phyloP scores from a whole-genome alignment of 352 stramenopile species.

The Peronospora farinosa region DNA sequence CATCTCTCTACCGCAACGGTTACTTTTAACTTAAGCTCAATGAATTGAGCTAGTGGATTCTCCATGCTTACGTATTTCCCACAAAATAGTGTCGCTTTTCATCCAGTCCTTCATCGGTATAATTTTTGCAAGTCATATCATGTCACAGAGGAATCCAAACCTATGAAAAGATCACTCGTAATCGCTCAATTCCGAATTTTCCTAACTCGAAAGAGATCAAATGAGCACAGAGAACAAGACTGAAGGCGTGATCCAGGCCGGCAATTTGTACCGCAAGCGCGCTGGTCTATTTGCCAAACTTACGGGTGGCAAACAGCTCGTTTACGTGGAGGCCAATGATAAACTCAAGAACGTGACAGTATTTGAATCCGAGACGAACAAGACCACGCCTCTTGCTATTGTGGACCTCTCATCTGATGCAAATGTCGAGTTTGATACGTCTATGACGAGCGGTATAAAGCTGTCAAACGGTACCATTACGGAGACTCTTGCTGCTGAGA shows the following conservation, averaged over 20 bases:
- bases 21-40: too few relatives aligned
- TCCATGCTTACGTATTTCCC: too few relatives aligned
- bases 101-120: too few relatives aligned
- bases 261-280: slow-evolving; percentile 26
- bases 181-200: background rate
- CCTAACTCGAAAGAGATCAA: background rate
- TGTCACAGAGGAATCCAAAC: slow-evolving; percentile 5
- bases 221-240: slow-evolving; percentile 21
- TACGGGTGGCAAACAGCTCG: slow-evolving; percentile 25
- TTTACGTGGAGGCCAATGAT: slow-evolving; percentile 41
- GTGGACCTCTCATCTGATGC: slow-evolving; percentile 27
- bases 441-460: slow-evolving; percentile 36
- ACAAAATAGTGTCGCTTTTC: too few relatives aligned
- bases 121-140: slow-evolving; percentile 1
- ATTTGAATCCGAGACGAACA: slow-evolving; percentile 38
- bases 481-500: slow-evolving; percentile 32
- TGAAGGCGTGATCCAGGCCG: slow-evolving; percentile 31
- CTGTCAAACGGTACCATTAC: slow-evolving; percentile 28
- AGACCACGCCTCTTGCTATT: slow-evolving; percentile 15
- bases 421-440: slow-evolving; percentile 32
- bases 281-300: slow-evolving; percentile 22
- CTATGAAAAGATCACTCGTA: too few relatives aligned
- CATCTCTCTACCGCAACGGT: too few relatives aligned
- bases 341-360: slow-evolving; percentile 37
- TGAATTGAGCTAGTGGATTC: too few relatives aligned